Evolutionary conservation across 805 yeast species (phyloP).

Genomic region (Candida nonsorbophila): DNA sequence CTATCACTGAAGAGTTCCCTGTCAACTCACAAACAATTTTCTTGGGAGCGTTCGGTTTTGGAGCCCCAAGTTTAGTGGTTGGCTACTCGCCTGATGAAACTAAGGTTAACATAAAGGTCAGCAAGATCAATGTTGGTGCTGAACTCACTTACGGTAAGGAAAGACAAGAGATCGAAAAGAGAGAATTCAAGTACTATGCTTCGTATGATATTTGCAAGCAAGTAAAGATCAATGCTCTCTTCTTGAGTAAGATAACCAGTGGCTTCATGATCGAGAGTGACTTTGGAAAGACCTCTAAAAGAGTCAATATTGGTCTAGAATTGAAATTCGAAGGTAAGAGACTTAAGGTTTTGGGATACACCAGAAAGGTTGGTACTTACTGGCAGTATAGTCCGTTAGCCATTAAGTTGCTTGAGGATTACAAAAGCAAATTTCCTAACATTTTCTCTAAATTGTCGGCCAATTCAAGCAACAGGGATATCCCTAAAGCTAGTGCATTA

Average conservation of each 20-base stretch:
- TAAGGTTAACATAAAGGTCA: slow-evolving; percentile 47
- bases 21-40: slow-evolving; percentile 64
- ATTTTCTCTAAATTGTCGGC: slow-evolving; percentile 42
- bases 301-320: slow-evolving; percentile 72
- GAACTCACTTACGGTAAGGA: slow-evolving; percentile 66
- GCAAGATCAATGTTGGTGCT: slow-evolving; percentile 28
- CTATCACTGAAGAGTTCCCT: slow-evolving; percentile 82
- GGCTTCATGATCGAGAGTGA: slow-evolving; percentile 56
- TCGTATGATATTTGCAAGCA: slow-evolving; percentile 58
- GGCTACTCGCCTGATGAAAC: slow-evolving; percentile 45
- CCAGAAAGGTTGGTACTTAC: slow-evolving; percentile 42
- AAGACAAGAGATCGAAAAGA: slow-evolving; percentile 53
- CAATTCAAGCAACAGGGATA: slow-evolving; percentile 16
- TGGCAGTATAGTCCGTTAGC: slow-evolving; percentile 88
- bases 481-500: slow-evolving; percentile 34
- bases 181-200: slow-evolving; percentile 55
- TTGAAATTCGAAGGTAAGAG: slow-evolving; percentile 77
- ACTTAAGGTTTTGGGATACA: slow-evolving; percentile 83
- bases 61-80: slow-evolving; percentile 65
- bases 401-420: slow-evolving; percentile 56
- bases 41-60: slow-evolving; percentile 84
- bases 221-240: slow-evolving; percentile 53
- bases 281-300: slow-evolving; percentile 37
- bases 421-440: slow-evolving; percentile 55
- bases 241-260: slow-evolving; percentile 76